Percentiles rank a stretch among this genome's conserved stretches.
phyloP scores from a whole-genome alignment of 2,329 filamentous ascomycete species.

The Stagonosporopsis cucurbitacearum region DNA sequence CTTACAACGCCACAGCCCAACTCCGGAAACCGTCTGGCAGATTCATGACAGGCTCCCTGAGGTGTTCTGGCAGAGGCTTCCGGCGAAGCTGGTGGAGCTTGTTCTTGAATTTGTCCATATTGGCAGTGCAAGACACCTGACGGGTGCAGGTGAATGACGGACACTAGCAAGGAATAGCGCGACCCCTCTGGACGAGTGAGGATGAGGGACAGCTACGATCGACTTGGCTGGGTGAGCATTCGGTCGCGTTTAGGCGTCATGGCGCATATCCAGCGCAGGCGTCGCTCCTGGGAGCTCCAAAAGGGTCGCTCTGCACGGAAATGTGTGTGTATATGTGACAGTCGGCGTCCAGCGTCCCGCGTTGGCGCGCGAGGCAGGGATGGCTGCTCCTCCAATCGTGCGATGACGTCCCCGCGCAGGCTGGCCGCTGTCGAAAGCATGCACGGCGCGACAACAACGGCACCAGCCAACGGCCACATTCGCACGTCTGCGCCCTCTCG shows the following conservation, averaged over 20 bases:
- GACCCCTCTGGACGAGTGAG: slow-evolving; percentile 17
- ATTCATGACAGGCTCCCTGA: slow-evolving; percentile 32
- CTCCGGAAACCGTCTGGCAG: slow-evolving; percentile 41
- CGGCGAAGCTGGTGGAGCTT: slow-evolving; percentile 36
- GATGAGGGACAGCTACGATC: slow-evolving; percentile 15
- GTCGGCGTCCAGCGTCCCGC: slow-evolving; percentile 8
- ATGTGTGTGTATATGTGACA: neutral
- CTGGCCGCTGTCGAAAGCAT: slow-evolving; percentile 7
- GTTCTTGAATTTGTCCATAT: slow-evolving; percentile 47
- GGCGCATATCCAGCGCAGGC: slow-evolving; percentile 9
- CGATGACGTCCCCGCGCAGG: slow-evolving; percentile 14
- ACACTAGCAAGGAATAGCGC: slow-evolving; percentile 19
- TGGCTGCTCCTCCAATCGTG: slow-evolving; percentile 6
- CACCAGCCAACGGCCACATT: slow-evolving; percentile 12
- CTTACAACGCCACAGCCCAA: slow-evolving; percentile 52
- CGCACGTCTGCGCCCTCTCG: slow-evolving; percentile 5
- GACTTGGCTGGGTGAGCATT: slow-evolving; percentile 9
- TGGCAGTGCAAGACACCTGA: slow-evolving; percentile 27
- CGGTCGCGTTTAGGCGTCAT: slow-evolving; percentile 19
- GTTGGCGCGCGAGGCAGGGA: slow-evolving; percentile 10
- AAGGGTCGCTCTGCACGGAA: neutral
- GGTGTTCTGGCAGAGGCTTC: slow-evolving; percentile 32
- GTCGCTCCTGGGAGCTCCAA: neutral
- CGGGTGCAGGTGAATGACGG: slow-evolving; percentile 28
- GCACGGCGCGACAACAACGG: slow-evolving; percentile 17